Evolutionary conservation across 1,284 basidiomycete species (phyloP).

Genomic region (Ceratobasidium theobromae): DNA sequence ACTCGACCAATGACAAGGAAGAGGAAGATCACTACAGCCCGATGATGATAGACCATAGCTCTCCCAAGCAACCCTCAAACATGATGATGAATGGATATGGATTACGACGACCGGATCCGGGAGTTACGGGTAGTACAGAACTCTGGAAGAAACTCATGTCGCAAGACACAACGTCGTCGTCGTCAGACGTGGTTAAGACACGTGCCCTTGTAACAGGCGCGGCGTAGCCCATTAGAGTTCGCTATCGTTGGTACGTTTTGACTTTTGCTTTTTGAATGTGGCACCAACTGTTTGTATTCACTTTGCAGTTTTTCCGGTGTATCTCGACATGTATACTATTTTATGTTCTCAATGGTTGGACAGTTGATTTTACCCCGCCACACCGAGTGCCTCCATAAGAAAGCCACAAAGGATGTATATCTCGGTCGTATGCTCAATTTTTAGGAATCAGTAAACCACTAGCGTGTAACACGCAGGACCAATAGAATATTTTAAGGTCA

Average conservation of each 20-base stretch:
- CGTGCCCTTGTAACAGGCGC: conserved; percentile 15
- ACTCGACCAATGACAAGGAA: background rate
- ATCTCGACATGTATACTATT: background rate
- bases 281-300: background rate
- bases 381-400: too few relatives aligned
- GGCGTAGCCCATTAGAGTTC: background rate
- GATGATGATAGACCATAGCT: conserved; percentile 3
- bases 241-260: too few relatives aligned
- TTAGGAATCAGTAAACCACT: too few relatives aligned
- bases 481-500: too few relatives aligned
- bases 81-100: conserved; percentile 22
- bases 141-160: conserved; percentile 26
- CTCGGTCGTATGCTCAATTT: too few relatives aligned
- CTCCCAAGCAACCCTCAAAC: background rate
- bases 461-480: too few relatives aligned
- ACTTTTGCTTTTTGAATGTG: too few relatives aligned
- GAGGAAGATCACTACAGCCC: conserved; percentile 7
- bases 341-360: background rate
- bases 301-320: too few relatives aligned
- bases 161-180: background rate
- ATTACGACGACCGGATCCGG: conserved; percentile 8
- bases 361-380: too few relatives aligned
- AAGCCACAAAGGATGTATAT: too few relatives aligned
- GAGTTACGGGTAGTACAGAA: conserved; percentile 13
- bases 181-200: conserved; percentile 4